These are phyloP conservation scores for Elaeis guineensis DNA, from an alignment of 176 grass and related monocot genomes.

Conservation along the genomic window DNA sequence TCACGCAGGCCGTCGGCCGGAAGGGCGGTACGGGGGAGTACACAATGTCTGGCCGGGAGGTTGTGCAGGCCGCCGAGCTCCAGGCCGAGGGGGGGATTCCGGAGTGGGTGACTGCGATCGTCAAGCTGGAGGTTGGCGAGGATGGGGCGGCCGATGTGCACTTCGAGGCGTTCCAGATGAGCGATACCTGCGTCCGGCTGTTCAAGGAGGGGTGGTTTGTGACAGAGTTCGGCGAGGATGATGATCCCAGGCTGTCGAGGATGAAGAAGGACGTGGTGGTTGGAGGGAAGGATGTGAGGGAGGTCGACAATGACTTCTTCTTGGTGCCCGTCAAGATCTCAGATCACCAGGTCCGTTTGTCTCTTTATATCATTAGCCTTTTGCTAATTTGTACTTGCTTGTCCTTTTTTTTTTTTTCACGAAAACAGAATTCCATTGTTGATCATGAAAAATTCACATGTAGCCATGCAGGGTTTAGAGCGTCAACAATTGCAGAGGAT, in stretches of 20 bases:
- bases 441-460: no score
- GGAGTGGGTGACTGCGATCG: conserved; percentile 82
- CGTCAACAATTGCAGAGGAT: no score
- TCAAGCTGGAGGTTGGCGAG: conserved; percentile 67
- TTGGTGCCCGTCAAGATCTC: conserved; percentile 94
- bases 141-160: conserved; percentile 70
- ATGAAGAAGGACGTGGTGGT: conserved; percentile 88
- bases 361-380: neutral
- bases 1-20: conserved; percentile 89
- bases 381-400: no score
- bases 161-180: conserved; percentile 99
- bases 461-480: no score
- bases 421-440: no score
- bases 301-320: conserved; percentile 97
- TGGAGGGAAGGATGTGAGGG: conserved; percentile 57
- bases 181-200: conserved; percentile 77
- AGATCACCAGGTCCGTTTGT: conserved; percentile 60
- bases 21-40: conserved; percentile 71
- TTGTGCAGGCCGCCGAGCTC: conserved; percentile 61
- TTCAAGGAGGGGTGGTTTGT: conserved; percentile 72
- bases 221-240: conserved; percentile 43
- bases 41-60: conserved; percentile 79
- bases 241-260: conserved; percentile 64
- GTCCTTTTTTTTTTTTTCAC: no score
- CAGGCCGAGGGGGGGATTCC: conserved; percentile 54